These are phyloP conservation scores for Claviceps cyperi DNA, from an alignment of 2,329 filamentous ascomycete genomes.

Conservation along the genomic window DNA sequence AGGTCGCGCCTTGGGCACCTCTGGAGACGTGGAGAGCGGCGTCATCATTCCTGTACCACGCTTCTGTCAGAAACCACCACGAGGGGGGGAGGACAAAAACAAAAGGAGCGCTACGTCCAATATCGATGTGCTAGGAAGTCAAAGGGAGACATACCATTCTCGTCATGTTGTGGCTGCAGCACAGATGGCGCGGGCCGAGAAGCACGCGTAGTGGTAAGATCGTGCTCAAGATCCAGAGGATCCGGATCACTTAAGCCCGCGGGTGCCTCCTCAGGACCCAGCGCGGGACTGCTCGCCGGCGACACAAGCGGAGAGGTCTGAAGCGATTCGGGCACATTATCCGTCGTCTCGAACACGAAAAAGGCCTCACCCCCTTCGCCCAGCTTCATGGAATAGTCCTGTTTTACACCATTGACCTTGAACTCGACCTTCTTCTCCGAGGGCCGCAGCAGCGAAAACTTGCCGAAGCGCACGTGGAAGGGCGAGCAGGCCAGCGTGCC, in stretches of 20 bases:
- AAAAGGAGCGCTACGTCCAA: no score
- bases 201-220: conserved; percentile 11
- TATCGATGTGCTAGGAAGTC: not conserved
- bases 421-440: conserved; percentile 99
- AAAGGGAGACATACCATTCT: conserved; percentile 14
- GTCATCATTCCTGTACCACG: conserved; percentile 30
- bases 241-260: conserved; percentile 51
- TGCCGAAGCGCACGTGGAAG: conserved; percentile 97
- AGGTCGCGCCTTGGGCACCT: conserved; percentile 30
- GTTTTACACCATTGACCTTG: conserved; percentile 79
- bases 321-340: conserved; percentile 78
- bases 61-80: no score
- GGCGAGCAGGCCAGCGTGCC: conserved; percentile 81
- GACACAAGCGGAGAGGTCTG: conserved; percentile 92
- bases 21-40: conserved; percentile 39
- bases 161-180: conserved; percentile 17
- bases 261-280: conserved; percentile 24
- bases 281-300: conserved; percentile 71
- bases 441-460: conserved; percentile 87
- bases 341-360: conserved; percentile 93
- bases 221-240: conserved; percentile 48
- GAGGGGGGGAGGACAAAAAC: no score
- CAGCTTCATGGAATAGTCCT: conserved; percentile 94
- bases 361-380: conserved; percentile 96
- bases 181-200: conserved; percentile 31